Evolutionary conservation across 2,329 filamentous ascomycete genomes (phyloP), one percentile per base, ranked within the genome.

Genomic region (Penicillium oxalicum): DNA sequence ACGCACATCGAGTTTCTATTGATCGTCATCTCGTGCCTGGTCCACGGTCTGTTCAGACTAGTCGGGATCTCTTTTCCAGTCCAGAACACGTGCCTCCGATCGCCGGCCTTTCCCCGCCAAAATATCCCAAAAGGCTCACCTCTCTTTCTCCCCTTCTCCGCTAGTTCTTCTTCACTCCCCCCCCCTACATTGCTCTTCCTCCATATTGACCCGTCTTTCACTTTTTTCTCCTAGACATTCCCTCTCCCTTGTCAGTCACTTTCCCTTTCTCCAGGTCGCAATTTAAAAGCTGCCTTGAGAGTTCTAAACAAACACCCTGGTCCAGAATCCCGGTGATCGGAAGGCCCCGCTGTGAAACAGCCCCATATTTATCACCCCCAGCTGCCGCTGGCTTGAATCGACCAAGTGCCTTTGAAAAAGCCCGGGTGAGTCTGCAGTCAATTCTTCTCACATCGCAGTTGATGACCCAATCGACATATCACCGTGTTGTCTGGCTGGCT

Each of bases 41-140:
- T 32, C 29, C 8, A 4, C 7, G 11, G 7, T 5, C 29, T 11
- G 11, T 32, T 5, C 29, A 8, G 8, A 2, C 29, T 32, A 32
- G 29, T 11, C 29, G 2, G 29, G 29, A 3, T 32, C 29, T 4
- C 29, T 8, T 36, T 48, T 50, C 44, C 26, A 37, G 32, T 48
- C 27, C 44, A 53, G 48, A 58, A 58, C 62, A 61, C 61, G 63
- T 63, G 60, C 57, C 52, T 63, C 62, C 61, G 61, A 63, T 57
- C 49, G 54, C 56, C 58, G 61, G 60, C 49, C 52, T 57, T 32
- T 46, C 56, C 57, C 58, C 55, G 53, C 51, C 52, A 58, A 55
- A 54, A 49, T 12, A 28, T 52, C 47, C 49, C n/a, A 44, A 43
- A 41, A 12, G 18, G 40, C 33, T 43, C 40, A 43, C 9, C 40